A percentile compares a stretch with the other conserved stretches of the same genome.
These are phyloP conservation scores for Hyaloraphidium curvatum DNA, from an alignment of 192 early-diverging fungal genomes.

Conservation along the genomic window DNA sequence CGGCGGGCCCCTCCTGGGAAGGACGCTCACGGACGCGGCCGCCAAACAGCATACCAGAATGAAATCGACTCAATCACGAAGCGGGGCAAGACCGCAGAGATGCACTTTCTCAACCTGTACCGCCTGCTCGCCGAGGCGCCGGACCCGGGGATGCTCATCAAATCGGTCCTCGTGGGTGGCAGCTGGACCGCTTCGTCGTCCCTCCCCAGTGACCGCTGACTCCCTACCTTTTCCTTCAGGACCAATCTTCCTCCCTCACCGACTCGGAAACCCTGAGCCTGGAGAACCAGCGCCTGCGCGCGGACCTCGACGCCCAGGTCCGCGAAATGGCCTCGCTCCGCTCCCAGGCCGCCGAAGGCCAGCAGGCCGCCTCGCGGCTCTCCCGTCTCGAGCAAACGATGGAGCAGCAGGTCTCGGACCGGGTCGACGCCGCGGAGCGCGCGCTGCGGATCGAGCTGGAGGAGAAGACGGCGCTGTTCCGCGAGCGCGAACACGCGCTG, in stretches of 20 bases:
- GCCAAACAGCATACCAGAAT: constrained; percentile 74
- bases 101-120: constrained; percentile 61
- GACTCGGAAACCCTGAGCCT: not conserved
- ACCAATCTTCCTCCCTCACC: not conserved
- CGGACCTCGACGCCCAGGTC: constrained; percentile 2
- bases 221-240: too few species aligned
- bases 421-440: too few species aligned
- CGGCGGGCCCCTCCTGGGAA: not conserved
- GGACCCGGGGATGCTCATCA: constrained; percentile 56
- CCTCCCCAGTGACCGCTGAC: too few species aligned
- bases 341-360: not conserved
- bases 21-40: not conserved
- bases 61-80: constrained; percentile 82
- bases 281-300: not conserved
- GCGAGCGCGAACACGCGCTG: constrained; percentile 60
- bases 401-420: constrained; percentile 37
- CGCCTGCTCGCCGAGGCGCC: constrained; percentile 60
- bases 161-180: constrained; percentile 29
- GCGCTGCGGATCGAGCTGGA: constrained; percentile 54
- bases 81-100: constrained; percentile 64
- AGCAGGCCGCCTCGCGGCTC: constrained; percentile 14
- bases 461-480: constrained; percentile 58
- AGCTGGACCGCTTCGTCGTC: too few species aligned
- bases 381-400: constrained; percentile 49
- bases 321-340: not conserved